Evolutionary conservation across 1,284 basidiomycete genomes (phyloP).

Genomic region (Rhizopogon parksii): DNA sequence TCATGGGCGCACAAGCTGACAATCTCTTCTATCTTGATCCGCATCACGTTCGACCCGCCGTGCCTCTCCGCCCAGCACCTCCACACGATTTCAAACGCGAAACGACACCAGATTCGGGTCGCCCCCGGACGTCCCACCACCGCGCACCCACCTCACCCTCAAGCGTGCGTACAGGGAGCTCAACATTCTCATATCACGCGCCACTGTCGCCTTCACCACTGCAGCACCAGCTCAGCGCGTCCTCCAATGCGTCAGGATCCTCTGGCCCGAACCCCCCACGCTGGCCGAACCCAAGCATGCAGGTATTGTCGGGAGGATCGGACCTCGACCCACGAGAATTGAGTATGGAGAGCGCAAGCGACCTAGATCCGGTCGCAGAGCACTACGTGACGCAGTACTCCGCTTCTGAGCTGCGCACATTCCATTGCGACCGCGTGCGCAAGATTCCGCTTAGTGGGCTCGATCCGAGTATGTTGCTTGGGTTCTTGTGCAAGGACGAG

Average conservation of each 20-base stretch:
- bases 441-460: constrained; percentile 90
- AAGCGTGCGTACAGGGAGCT: constrained; percentile 46
- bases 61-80: constrained; percentile 68
- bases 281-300: constrained; percentile 26
- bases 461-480: constrained; percentile 95
- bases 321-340: constrained; percentile 35
- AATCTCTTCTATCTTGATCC: constrained; percentile 95
- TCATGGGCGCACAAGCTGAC: constrained; percentile 87
- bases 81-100: constrained; percentile 23
- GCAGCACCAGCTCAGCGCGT: constrained; percentile 50
- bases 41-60: constrained; percentile 78
- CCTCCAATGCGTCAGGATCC: constrained; percentile 29
- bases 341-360: constrained; percentile 23
- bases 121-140: constrained; percentile 20
- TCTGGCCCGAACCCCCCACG: constrained; percentile 19
- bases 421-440: constrained; percentile 89
- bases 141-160: constrained; percentile 48
- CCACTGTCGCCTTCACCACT: constrained; percentile 53
- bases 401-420: constrained; percentile 70
- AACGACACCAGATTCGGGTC: constrained; percentile 23
- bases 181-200: constrained; percentile 51
- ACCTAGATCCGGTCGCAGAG: constrained; percentile 40
- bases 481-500: constrained; percentile 82
- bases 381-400: constrained; percentile 65
- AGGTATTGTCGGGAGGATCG: constrained; percentile 24